Conservation (phyloP, 495 filamentous ascomycete genomes). For the Penicillium desertorum region DNA sequence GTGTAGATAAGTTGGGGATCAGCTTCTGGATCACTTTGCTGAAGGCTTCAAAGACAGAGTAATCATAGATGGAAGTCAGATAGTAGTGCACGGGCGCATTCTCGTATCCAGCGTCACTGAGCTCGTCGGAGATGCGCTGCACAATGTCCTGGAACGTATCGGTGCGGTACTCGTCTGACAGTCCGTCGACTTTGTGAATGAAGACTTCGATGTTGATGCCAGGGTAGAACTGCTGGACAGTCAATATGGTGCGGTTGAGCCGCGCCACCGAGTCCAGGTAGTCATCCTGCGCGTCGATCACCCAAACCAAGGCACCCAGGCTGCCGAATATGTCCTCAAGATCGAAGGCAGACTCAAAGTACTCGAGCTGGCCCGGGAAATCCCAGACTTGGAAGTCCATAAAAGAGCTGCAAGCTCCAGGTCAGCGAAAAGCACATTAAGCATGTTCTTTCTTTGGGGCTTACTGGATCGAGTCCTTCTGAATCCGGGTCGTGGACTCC, state of each 20-base stretch:
- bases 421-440: not conserved
- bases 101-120: constrained; percentile 86
- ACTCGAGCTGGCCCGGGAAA: constrained; percentile 90
- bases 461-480: constrained; percentile 90
- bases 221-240: constrained; percentile 81
- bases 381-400: constrained; percentile 99
- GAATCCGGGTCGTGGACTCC: constrained; percentile 88
- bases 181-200: constrained; percentile 95
- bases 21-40: constrained; percentile 97
- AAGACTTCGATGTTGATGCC: constrained; percentile 96
- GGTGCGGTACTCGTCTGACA: constrained; percentile 90
- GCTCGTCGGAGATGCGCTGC: constrained; percentile 95
- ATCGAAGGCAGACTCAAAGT: constrained; percentile 81
- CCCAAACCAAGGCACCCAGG: constrained; percentile 93
- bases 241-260: constrained; percentile 83
- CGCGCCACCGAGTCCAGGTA: constrained; percentile 85
- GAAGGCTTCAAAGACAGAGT: constrained; percentile 97
- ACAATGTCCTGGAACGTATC: constrained; percentile 94
- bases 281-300: constrained; percentile 96
- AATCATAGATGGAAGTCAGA: constrained; percentile 94
- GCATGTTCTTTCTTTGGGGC: constrained; percentile 21
- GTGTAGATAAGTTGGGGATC: constrained; percentile 85
- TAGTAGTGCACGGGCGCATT: constrained; percentile 92
- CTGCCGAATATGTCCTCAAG: constrained; percentile 90
- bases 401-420: constrained; percentile 65